These are phyloP conservation scores for Casaregolazyma suthepensis DNA, from an alignment of 1,139 yeast species.

Conservation along the genomic window DNA sequence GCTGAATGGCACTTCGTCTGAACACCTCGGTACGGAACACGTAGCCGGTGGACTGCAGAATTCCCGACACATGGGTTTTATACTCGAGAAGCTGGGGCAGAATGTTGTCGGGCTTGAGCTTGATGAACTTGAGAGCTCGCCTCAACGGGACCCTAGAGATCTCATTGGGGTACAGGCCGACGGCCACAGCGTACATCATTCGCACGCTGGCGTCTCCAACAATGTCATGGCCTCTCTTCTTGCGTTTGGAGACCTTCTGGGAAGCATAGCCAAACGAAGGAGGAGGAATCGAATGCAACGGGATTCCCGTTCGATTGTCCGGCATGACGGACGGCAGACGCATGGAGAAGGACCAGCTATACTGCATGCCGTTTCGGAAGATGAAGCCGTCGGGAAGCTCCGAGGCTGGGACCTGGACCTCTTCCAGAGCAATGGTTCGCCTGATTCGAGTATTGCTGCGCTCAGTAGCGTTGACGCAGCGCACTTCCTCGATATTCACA, in stretches of 20 bases:
- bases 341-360: not conserved
- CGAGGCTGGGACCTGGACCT: not conserved
- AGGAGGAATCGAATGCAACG: slow-evolving; percentile 2
- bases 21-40: not conserved
- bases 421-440: not conserved
- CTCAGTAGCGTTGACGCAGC: not conserved
- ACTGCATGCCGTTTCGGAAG: not conserved
- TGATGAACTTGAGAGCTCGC: not conserved
- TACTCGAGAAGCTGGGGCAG: slow-evolving; percentile 1
- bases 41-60: not conserved
- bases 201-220: slow-evolving; percentile 4
- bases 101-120: not conserved
- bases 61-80: not conserved
- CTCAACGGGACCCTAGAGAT: not conserved
- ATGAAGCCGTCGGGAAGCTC: not conserved
- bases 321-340: not conserved
- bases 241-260: not conserved
- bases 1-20: not conserved
- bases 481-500: slow-evolving; percentile 1
- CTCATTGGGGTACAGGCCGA: not conserved
- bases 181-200: slow-evolving; percentile 3
- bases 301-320: slow-evolving; percentile 1
- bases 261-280: slow-evolving; percentile 3
- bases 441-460: slow-evolving; percentile 2
- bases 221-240: not conserved